Conservation (phyloP, 1,139 yeast genomes). For the Citeromyces siamensis region DNA sequence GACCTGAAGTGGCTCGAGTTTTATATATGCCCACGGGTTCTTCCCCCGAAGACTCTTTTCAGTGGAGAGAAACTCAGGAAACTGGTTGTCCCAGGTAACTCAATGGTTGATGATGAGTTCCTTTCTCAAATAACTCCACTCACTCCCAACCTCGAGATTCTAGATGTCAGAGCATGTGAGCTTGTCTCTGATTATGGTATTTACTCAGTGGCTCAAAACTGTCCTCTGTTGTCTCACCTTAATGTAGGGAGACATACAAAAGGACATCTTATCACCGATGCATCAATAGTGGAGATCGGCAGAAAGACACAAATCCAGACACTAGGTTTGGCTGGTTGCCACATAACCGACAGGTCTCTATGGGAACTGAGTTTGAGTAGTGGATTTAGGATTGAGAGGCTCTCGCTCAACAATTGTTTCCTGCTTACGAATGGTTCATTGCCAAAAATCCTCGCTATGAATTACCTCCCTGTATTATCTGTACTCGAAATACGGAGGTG, state of each 20-base stretch:
- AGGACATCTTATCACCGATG: slow-evolving; percentile 62
- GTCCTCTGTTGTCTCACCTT: slow-evolving; percentile 40
- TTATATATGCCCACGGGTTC: slow-evolving; percentile 67
- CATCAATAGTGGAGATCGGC: slow-evolving; percentile 46
- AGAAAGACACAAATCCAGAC: slow-evolving; percentile 47
- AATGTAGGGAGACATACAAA: slow-evolving; percentile 73
- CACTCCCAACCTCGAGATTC: slow-evolving; percentile 47
- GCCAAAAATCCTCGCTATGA: slow-evolving; percentile 38
- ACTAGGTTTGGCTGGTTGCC: slow-evolving; percentile 84
- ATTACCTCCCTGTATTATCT: slow-evolving; percentile 44
- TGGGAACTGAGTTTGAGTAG: slow-evolving; percentile 69
- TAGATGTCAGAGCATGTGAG: slow-evolving; percentile 84
- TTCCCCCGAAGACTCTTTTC: slow-evolving; percentile 38
- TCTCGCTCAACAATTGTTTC: slow-evolving; percentile 71
- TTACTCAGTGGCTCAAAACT: slow-evolving; percentile 46
- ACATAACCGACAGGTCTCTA: slow-evolving; percentile 58
- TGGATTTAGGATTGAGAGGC: slow-evolving; percentile 44
- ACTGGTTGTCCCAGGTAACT: slow-evolving; percentile 68
- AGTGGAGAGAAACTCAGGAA: slow-evolving; percentile 33
- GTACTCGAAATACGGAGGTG: slow-evolving; percentile 74
- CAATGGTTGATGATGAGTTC: slow-evolving; percentile 46
- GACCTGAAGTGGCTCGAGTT: slow-evolving; percentile 60
- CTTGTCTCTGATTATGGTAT: slow-evolving; percentile 65
- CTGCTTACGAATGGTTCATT: slow-evolving; percentile 53
- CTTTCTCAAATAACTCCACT: slow-evolving; percentile 35